These are phyloP conservation scores for Suhomyces choctaworum DNA, from an alignment of 1,139 yeast species.

Conservation along the genomic window DNA sequence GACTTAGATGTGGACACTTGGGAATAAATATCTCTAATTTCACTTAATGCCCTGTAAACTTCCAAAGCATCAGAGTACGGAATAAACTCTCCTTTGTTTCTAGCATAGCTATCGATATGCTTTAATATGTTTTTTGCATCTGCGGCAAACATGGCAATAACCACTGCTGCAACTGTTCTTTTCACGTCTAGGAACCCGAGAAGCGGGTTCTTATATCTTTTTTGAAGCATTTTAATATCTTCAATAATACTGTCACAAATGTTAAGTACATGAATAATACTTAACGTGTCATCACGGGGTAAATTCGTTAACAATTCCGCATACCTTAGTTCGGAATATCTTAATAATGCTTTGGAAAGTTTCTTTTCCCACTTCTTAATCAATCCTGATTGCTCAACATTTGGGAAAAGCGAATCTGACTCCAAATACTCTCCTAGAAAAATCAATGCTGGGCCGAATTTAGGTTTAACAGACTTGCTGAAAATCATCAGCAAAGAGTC, in stretches of 20 bases:
- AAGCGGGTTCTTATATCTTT: conserved; percentile 60
- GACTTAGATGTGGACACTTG: conserved; percentile 45
- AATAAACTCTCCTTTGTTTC: conserved; percentile 38
- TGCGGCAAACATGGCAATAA: conserved; percentile 60
- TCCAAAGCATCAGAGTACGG: conserved; percentile 63
- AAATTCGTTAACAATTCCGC: conserved; percentile 55
- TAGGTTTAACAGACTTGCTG: conserved; percentile 53
- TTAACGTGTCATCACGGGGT: conserved; percentile 65
- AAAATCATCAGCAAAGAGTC: conserved; percentile 48
- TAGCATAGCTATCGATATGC: conserved; percentile 51
- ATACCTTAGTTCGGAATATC: conserved; percentile 60
- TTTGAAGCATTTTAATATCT: conserved; percentile 55
- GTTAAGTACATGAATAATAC: conserved; percentile 57
- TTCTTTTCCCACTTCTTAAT: conserved; percentile 54
- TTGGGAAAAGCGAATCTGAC: conserved; percentile 45
- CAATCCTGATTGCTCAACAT: conserved; percentile 38
- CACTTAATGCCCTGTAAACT: conserved; percentile 56
- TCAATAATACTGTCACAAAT: conserved; percentile 57
- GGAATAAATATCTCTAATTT: conserved; percentile 52
- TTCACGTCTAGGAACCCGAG: conserved; percentile 60
- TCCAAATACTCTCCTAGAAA: conserved; percentile 56
- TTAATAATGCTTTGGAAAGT: conserved; percentile 48
- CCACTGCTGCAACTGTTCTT: conserved; percentile 53
- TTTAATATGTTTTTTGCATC: conserved; percentile 64
- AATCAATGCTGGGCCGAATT: conserved; percentile 55